Conservation (phyloP, 306 rosid species). For the Cucurbita ficifolia region DNA sequence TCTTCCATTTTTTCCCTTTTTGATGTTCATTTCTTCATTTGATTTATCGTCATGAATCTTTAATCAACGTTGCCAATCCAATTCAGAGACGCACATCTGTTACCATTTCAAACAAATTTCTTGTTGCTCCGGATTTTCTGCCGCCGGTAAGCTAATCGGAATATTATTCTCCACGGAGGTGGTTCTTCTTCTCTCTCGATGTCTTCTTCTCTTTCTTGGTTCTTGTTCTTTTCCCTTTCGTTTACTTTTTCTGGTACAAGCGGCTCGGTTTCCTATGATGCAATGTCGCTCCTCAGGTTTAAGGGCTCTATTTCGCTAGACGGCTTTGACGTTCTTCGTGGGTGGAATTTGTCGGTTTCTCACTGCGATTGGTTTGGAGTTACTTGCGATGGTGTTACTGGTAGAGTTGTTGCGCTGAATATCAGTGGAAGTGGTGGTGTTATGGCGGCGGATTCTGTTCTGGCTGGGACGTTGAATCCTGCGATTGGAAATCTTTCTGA, state of each 20-base stretch:
- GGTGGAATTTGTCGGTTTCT: constrained; percentile 21
- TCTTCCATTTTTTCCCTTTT: background rate
- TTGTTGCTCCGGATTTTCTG: background rate
- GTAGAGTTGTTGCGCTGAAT: constrained; percentile 24
- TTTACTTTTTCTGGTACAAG: constrained; percentile 16
- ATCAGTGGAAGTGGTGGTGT: constrained; percentile 11
- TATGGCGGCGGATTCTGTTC: background rate
- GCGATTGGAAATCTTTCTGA: constrained; percentile 22
- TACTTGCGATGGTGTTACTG: constrained; percentile 22
- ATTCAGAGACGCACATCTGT: background rate
- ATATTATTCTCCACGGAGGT: background rate
- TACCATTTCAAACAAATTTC: background rate
- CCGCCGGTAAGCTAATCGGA: background rate
- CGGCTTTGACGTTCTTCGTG: constrained; percentile 22
- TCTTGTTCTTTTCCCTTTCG: constrained; percentile 13
- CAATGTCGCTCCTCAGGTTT: constrained; percentile 42
- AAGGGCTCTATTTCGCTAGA: constrained; percentile 21
- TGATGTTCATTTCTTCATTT: background rate
- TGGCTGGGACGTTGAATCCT: constrained; percentile 21
- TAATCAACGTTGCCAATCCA: background rate
- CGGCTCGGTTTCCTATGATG: constrained; percentile 10
- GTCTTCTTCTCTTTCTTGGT: background rate
- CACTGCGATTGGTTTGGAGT: constrained; percentile 40
- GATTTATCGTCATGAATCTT: background rate
- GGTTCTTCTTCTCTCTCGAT: background rate